Conservation (phyloP, 352 stramenopile species). For the Phytophthora sojae region DNA sequence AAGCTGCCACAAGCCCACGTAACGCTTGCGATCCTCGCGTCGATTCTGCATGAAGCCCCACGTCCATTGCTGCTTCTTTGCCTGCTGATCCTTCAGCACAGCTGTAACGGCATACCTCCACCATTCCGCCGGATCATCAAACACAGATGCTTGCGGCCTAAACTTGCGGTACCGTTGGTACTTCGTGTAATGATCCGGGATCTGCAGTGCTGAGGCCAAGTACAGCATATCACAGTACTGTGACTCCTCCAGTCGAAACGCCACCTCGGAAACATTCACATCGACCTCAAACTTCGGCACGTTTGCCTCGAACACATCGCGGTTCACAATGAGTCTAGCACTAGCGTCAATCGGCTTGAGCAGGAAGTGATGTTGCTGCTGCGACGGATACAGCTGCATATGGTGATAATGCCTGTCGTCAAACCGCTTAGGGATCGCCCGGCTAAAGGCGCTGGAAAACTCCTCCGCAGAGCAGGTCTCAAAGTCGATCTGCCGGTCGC, state of each 20-base stretch:
- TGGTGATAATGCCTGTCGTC: slow-evolving; percentile 73
- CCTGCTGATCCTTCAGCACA: slow-evolving; percentile 62
- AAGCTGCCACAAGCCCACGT: slow-evolving; percentile 73
- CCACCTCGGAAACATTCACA: slow-evolving; percentile 79
- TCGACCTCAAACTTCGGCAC: slow-evolving; percentile 87
- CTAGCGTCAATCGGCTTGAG: slow-evolving; percentile 86
- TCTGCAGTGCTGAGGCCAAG: slow-evolving; percentile 72
- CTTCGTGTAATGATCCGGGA: slow-evolving; percentile 77
- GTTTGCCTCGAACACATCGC: slow-evolving; percentile 76
- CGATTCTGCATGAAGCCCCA: slow-evolving; percentile 87
- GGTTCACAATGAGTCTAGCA: slow-evolving; percentile 83
- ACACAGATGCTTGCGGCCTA: slow-evolving; percentile 59
- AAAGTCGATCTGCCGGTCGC: slow-evolving; percentile 66
- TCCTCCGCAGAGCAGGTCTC: slow-evolving; percentile 74
- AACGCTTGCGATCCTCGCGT: slow-evolving; percentile 79
- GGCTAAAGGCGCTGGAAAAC: slow-evolving; percentile 82
- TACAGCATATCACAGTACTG: slow-evolving; percentile 91
- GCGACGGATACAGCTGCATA: slow-evolving; percentile 74
- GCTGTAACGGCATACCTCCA: slow-evolving; percentile 84
- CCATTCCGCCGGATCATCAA: slow-evolving; percentile 72
- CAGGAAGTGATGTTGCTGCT: slow-evolving; percentile 86
- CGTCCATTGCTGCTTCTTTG: slow-evolving; percentile 77
- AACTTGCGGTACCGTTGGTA: slow-evolving; percentile 81
- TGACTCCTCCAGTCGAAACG: slow-evolving; percentile 84
- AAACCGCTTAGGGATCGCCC: slow-evolving; percentile 86